Conservation (phyloP, 208 protist species). For the Tritrichomonas foetus region DNA sequence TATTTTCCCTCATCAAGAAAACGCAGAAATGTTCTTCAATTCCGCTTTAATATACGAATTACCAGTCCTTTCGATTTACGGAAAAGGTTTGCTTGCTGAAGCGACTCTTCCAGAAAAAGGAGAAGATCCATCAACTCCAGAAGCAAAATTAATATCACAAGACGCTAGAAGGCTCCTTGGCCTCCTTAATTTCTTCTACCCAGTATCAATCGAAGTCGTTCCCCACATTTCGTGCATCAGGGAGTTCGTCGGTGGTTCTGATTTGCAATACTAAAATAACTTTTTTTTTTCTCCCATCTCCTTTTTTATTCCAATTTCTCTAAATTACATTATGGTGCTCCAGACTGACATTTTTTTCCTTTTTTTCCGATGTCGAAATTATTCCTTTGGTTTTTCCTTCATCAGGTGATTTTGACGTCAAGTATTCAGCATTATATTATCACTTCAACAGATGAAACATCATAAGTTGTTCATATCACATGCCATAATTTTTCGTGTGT, state of each 20-base stretch:
- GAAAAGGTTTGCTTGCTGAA: not conserved
- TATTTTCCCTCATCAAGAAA: slow-evolving; percentile 7
- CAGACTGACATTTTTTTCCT: too few species aligned
- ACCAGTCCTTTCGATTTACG: not conserved
- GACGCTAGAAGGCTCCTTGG: slow-evolving; percentile 36
- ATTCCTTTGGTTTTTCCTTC: too few species aligned
- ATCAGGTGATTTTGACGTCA: too few species aligned
- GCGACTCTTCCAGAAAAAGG: slow-evolving; percentile 13
- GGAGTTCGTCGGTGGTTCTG: slow-evolving; percentile 21
- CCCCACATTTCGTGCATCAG: slow-evolving; percentile 28
- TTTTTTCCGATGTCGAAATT: too few species aligned
- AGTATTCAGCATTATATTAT: too few species aligned
- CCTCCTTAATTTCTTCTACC: slow-evolving; percentile 7
- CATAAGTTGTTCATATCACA: too few species aligned
- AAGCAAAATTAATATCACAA: not conserved
- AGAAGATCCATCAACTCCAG: not conserved
- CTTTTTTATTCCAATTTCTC: too few species aligned
- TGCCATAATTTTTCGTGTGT: too few species aligned
- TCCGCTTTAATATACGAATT: slow-evolving; percentile 37
- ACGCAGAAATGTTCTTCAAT: slow-evolving; percentile 41
- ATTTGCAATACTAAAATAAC: slow-evolving; percentile 30
- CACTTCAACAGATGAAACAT: too few species aligned
- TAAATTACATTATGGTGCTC: too few species aligned
- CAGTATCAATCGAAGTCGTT: slow-evolving; percentile 19
- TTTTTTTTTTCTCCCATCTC: too few species aligned